A percentile compares a stretch with the other conserved stretches of the same genome.
phyloP scores from a whole-genome alignment of 768 basidiomycete genomes.

The Coprinellus micaceus region DNA sequence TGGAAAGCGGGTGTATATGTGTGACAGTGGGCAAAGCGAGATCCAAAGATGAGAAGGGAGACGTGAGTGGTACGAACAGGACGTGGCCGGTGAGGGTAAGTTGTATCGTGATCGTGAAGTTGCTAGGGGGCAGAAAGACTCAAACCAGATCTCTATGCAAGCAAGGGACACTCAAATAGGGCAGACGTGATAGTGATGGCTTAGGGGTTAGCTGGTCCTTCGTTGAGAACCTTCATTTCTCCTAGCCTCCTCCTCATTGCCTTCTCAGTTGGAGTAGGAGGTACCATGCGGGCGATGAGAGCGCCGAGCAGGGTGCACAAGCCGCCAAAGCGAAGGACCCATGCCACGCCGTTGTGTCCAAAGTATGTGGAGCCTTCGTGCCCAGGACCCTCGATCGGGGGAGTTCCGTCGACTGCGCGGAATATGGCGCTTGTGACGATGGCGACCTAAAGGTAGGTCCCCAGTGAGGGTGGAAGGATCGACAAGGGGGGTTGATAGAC shows the following conservation, averaged over 20 bases:
- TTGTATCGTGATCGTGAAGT: too few species aligned
- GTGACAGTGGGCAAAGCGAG: too few species aligned
- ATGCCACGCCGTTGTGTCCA: conserved; percentile 88
- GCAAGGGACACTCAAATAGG: too few species aligned
- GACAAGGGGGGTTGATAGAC: conserved; percentile 26
- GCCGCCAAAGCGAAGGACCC: conserved; percentile 92
- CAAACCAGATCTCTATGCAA: too few species aligned
- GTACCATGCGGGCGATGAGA: conserved; percentile 71
- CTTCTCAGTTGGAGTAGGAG: conserved; percentile 88
- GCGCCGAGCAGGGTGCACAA: conserved; percentile 84
- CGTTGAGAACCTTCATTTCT: conserved; percentile 72
- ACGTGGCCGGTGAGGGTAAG: too few species aligned
- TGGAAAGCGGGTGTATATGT: too few species aligned
- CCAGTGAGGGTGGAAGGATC: conserved; percentile 12
- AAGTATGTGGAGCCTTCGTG: conserved; percentile 53
- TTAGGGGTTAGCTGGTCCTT: conserved; percentile 49
- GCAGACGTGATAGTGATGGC: too few species aligned
- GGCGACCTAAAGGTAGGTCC: conserved; percentile 56
- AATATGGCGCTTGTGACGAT: conserved; percentile 86
- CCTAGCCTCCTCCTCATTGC: conserved; percentile 80
- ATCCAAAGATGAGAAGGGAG: too few species aligned
- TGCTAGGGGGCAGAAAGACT: too few species aligned
- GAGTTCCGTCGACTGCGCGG: conserved; percentile 64
- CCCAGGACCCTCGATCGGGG: conserved; percentile 30
- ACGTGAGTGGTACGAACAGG: too few species aligned